A percentile compares a stretch with the other conserved stretches of the same genome.
Conservation (phyloP, 805 yeast genomes). For the Metschnikowia chrysomelidarum region DNA sequence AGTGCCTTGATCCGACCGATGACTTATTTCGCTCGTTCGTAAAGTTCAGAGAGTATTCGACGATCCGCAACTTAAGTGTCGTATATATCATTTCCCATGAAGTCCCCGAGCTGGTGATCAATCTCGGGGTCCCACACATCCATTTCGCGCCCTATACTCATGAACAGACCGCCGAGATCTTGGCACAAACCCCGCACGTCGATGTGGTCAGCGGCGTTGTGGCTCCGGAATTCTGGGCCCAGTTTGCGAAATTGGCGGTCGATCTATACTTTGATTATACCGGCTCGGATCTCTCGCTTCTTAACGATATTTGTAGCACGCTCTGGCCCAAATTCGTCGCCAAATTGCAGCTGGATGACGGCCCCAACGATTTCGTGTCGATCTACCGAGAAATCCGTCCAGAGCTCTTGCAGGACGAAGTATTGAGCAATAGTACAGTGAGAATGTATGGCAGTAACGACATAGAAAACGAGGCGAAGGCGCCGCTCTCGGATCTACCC, state of each 20-base stretch:
- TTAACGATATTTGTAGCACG: conserved; percentile 29
- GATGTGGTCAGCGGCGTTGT: conserved; percentile 9
- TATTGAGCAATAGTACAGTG: conserved; percentile 31
- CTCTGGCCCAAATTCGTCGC: conserved; percentile 36
- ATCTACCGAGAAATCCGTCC: conserved; percentile 32
- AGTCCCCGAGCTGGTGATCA: conserved; percentile 36
- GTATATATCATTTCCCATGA: conserved; percentile 42
- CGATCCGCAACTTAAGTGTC: conserved; percentile 31
- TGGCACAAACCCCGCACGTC: conserved; percentile 15
- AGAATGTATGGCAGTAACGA: conserved; percentile 24
- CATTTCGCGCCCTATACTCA: conserved; percentile 38
- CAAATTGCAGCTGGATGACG: conserved; percentile 21
- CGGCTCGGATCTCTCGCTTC: conserved; percentile 41
- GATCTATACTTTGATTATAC: conserved; percentile 46
- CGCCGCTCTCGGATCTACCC: conserved; percentile 47
- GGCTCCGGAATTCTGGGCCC: conserved; percentile 34
- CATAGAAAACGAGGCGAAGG: conserved; percentile 19
- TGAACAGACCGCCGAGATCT: conserved; percentile 35
- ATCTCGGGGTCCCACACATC: conserved; percentile 41
- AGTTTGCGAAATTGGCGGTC: conserved; percentile 43
- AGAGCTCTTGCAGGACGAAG: conserved; percentile 28
- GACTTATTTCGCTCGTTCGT: conserved; percentile 41
- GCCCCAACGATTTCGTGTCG: conserved; percentile 30
- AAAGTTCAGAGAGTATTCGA: conserved; percentile 42
- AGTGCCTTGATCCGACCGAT: conserved; percentile 41